phyloP scores from a whole-genome alignment of 1,139 yeast genomes.

The Magnusiomyces tetraspermus region DNA sequence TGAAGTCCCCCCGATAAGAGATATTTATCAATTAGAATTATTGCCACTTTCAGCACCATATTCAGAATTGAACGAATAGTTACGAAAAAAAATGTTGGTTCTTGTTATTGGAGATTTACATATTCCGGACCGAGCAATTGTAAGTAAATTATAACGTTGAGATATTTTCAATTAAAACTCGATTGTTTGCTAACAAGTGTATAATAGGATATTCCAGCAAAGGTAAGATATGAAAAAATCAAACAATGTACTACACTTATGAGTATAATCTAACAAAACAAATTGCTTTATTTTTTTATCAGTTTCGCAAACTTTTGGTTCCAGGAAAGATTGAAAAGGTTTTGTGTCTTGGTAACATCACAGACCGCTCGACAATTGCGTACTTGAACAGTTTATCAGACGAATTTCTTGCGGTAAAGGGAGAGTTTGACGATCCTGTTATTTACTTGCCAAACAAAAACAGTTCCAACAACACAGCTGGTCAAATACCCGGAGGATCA shows the following conservation, averaged over 20 bases:
- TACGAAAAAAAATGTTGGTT: slow-evolving; percentile 60
- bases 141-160: slow-evolving; percentile 16
- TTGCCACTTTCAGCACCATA: no score
- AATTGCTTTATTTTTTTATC: slow-evolving; percentile 19
- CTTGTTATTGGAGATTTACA: slow-evolving; percentile 84
- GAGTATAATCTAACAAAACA: neutral
- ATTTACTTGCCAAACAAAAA: neutral
- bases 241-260: neutral
- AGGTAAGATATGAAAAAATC: slow-evolving; percentile 22
- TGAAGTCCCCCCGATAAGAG: no score
- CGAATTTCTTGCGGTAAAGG: slow-evolving; percentile 67
- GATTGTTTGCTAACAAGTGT: neutral
- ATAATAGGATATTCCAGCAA: slow-evolving; percentile 35
- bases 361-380: slow-evolving; percentile 52
- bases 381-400: slow-evolving; percentile 62
- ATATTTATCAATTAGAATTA: no score
- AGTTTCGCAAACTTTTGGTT: slow-evolving; percentile 63
- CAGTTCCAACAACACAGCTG: slow-evolving; percentile 11
- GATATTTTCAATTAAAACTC: neutral
- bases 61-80: neutral
- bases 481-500: neutral
- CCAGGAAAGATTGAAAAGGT: slow-evolving; percentile 83
- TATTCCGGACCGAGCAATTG: slow-evolving; percentile 78
- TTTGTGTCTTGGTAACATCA: slow-evolving; percentile 74
- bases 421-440: slow-evolving; percentile 48